phyloP scores from a whole-genome alignment of 163 green algal species.

The Chlorella variabilis region DNA sequence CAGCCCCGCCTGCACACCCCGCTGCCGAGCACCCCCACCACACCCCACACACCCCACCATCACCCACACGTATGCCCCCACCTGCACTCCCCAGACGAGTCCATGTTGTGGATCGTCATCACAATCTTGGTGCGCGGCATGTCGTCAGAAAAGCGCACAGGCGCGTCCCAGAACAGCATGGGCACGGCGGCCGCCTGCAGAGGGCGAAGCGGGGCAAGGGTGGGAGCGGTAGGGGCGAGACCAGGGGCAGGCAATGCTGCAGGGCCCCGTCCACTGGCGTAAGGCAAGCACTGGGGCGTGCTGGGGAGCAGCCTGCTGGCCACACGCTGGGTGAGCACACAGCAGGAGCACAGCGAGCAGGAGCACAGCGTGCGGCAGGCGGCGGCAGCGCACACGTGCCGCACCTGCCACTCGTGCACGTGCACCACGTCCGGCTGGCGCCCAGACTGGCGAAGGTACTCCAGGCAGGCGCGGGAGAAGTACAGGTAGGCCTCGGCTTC shows the following conservation, averaged over 20 bases:
- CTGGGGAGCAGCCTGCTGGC: no score
- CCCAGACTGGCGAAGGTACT: conserved; percentile 65
- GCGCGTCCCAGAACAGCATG: conserved; percentile 90
- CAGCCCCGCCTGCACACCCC: no score
- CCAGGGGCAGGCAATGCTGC: no score
- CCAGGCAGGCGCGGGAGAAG: conserved; percentile 84
- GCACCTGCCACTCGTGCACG: conserved; percentile 97
- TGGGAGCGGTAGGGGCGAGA: no score
- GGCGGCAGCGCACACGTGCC: conserved; percentile 23
- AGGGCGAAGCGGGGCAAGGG: no score
- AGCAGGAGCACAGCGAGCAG: no score
- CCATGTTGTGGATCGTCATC: conserved; percentile 98
- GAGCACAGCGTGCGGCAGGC: not conserved
- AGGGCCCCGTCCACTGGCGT: no score
- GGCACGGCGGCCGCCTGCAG: conserved; percentile 62
- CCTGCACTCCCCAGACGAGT: conserved; percentile 46
- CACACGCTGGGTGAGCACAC: no score
- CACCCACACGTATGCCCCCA: not conserved
- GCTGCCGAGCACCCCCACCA: no score
- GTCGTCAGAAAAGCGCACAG: conserved; percentile 18
- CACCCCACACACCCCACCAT: no score
- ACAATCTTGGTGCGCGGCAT: conserved; percentile 62
- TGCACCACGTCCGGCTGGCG: conserved; percentile 89
- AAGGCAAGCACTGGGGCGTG: no score
- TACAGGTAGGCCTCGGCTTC: conserved; percentile 97